phyloP scores from a whole-genome alignment of 495 filamentous ascomycete genomes.

The Penicillium fimorum region DNA sequence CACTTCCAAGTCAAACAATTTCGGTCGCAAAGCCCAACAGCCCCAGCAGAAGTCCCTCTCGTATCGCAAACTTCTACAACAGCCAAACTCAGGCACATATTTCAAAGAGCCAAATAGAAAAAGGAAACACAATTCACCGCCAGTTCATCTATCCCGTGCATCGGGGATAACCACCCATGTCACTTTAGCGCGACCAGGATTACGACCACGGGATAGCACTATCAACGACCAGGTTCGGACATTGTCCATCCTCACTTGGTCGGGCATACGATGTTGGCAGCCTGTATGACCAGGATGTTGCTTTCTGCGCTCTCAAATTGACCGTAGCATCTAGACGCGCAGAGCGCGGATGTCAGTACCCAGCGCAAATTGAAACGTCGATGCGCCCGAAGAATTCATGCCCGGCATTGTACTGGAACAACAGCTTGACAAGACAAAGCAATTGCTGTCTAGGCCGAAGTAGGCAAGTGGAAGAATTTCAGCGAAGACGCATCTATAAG shows the following conservation, averaged over 20 bases:
- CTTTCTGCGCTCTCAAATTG: background rate
- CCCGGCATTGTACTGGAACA: slow-evolving; percentile 3
- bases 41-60: background rate
- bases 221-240: slow-evolving; percentile 2
- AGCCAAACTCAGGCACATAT: background rate
- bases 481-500: slow-evolving; percentile 17
- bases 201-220: background rate
- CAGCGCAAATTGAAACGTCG: slow-evolving; percentile 7
- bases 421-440: slow-evolving; percentile 5
- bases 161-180: slow-evolving; percentile 7
- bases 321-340: slow-evolving; percentile 4
- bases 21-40: background rate
- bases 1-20: background rate
- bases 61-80: slow-evolving; percentile 3
- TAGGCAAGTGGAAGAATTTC: slow-evolving; percentile 15
- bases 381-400: slow-evolving; percentile 2
- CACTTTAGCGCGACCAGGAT: slow-evolving; percentile 1
- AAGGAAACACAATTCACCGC: slow-evolving; percentile 13
- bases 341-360: slow-evolving; percentile 8
- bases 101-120: slow-evolving; percentile 3
- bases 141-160: slow-evolving; percentile 10
- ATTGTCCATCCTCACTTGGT: slow-evolving; percentile 1
- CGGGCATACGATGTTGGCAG: background rate
- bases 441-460: slow-evolving; percentile 1
- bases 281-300: background rate